Base-by-base conservation (phyloP, 2,329 filamentous ascomycete genomes). In the Ceratocystis alfenasii region DNA sequence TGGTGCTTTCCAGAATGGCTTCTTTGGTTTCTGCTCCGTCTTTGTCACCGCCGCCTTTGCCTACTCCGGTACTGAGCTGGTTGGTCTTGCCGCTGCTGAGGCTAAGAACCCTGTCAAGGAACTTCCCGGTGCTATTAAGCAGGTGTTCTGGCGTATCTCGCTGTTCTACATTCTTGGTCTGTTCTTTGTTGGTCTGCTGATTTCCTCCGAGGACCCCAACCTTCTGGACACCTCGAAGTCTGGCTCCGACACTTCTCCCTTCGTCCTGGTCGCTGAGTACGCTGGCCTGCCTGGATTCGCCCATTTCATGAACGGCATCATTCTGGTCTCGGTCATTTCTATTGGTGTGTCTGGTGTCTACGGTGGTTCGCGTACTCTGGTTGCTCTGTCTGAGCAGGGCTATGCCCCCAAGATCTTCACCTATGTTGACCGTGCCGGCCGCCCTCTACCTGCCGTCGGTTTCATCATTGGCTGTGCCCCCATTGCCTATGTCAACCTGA, bases 91-190 rank as follows among this genome's bases (percentile, higher is more conserved):
- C 4, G 87, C 87, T 3, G 87, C 86, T 12, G 87, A 89, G 75
- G 83, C 85, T 0, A 75, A 73, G 3, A 87, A 88, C 71, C 87
- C 87, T 0, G 80, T 83, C 69, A 85, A 88, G 73, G 83, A 86
- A 0, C 80, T 95, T 0, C 90, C 90, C 0, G 86, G 84, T 25
- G 89, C 90, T 1, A 84, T 91, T 71, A 93, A 91, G 77, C 89
- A 93, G 74, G 87, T 80, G 41, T 80, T 80, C 70, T 80, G 78
- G 78, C 77, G 79, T 72, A 79, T 80, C 69, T 78, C 77, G n/a
- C 72, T 80, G 53, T 81, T 81, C 71, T 81, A 80, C 69, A 72
- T 81, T 48, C 69, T 81, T 0, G 78, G 78, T 50, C 75, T 81
- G n/a, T 78, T 78, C 66, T 78, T 80, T 53, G 75, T 80, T 62